A percentile compares a stretch with the other conserved stretches of the same genome.
phyloP scores from a whole-genome alignment of 2,329 filamentous ascomycete species.

The Camillea tinctor region DNA sequence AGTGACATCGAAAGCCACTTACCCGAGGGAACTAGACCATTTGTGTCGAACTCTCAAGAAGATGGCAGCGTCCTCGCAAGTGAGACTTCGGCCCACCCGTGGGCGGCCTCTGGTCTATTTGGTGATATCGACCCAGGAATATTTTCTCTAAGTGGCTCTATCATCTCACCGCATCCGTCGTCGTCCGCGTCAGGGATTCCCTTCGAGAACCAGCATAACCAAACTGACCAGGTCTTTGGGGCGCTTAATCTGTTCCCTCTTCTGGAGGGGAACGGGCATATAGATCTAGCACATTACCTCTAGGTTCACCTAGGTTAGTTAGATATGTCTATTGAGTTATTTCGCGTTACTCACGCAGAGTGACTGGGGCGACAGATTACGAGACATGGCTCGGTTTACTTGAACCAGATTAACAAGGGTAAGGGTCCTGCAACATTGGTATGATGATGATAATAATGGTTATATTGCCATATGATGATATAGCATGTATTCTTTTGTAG shows the following conservation, averaged over 20 bases:
- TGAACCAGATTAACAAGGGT: too few species aligned
- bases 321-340: too few species aligned
- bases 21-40: neutral
- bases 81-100: neutral
- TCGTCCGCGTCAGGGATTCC: constrained; percentile 23
- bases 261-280: constrained; percentile 51
- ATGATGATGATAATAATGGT: too few species aligned
- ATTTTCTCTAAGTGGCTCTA: constrained; percentile 19
- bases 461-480: too few species aligned
- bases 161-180: constrained; percentile 26
- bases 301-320: constrained; percentile 7
- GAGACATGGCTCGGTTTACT: too few species aligned
- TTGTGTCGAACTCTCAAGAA: neutral
- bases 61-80: neutral
- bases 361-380: too few species aligned
- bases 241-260: constrained; percentile 50
- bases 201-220: constrained; percentile 37
- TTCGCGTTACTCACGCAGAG: too few species aligned
- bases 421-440: too few species aligned
- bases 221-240: constrained; percentile 43
- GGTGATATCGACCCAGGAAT: constrained; percentile 23
- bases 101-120: constrained; percentile 3
- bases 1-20: too few species aligned
- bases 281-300: constrained; percentile 46
- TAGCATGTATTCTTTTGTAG: too few species aligned